Evolutionary conservation across 2,329 filamentous ascomycete genomes (phyloP).

Genomic region (Colletotrichum shisoi): DNA sequence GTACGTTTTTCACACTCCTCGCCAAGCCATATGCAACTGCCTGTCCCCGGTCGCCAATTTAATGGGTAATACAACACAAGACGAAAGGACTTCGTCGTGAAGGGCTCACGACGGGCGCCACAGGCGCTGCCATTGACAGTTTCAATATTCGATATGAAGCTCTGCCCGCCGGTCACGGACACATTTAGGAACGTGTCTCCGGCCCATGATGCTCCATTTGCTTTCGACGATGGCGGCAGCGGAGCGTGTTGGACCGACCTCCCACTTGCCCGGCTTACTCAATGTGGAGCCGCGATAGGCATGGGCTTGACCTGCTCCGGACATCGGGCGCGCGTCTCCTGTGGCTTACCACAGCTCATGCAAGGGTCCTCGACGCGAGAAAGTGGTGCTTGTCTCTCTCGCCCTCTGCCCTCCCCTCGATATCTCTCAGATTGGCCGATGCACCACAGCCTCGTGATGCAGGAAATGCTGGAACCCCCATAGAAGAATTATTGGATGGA

Average conservation of each 20-base stretch:
- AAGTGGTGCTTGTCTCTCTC: conserved; percentile 16
- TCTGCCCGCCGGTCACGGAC: conserved; percentile 21
- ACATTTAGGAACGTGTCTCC: conserved; percentile 2
- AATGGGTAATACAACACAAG: conserved; percentile 1
- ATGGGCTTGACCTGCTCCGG: conserved; percentile 23
- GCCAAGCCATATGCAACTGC: conserved; percentile 11
- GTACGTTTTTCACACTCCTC: background rate
- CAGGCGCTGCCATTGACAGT: conserved; percentile 6
- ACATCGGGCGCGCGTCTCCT: conserved; percentile 30
- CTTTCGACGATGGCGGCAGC: conserved; percentile 13
- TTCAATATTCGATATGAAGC: conserved; percentile 7
- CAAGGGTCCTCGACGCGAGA: conserved; percentile 22
- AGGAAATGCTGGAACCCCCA: conserved; percentile 33
- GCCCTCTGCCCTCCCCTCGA: conserved; percentile 2
- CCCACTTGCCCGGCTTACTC: conserved; percentile 21
- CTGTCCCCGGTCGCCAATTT: background rate
- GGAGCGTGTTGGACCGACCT: conserved; percentile 18
- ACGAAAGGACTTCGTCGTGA: conserved; percentile 9
- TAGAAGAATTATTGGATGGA: conserved; percentile 5
- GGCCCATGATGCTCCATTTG: conserved; percentile 13
- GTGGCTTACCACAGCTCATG: conserved; percentile 25
- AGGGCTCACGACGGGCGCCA: conserved; percentile 30
- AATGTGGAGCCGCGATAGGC: conserved; percentile 13
- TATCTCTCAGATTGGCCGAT: conserved; percentile 14
- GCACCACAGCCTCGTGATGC: conserved; percentile 11